Base-by-base conservation (phyloP, 208 protist species). In the Leishmania tarentolae region DNA sequence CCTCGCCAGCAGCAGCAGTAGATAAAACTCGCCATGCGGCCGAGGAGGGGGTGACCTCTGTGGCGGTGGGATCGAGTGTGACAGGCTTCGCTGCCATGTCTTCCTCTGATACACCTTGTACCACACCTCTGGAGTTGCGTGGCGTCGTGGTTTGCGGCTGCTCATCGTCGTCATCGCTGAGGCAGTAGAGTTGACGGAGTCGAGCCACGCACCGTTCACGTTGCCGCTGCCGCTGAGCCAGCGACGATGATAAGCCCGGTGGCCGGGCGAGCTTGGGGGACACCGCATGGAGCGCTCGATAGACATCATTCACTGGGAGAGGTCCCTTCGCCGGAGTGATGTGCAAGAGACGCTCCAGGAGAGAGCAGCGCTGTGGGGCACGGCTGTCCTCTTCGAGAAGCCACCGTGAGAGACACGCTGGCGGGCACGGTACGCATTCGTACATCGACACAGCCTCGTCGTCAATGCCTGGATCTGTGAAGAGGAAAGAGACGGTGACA, bases 391-490 rank as follows among this genome's bases (percentile, higher is more conserved):
- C 72, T 4, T 75, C 76, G 47, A 17, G 65, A 57, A 84, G 44
- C 72, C 76, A 83, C 76, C 76, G 57, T 35, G 46, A 52, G 37
- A 92, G 81, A 53, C 81, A 90, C 42, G 59, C 31, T 7, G 81
- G 77, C 19, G 92, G 88, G 75, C 90, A 95, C 3, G 88, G 90
- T 19, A 95, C 82, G 61, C 93, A 80, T 61, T 90, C 86, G 76
- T 90, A 93, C 19, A 95, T 63, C 11, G 87, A 88, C 82, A 96
- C 81, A 2, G 89, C 84, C 78, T 91, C 88, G 78, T 96, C 92
- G 53, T 96, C 92, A 15, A 93, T 90, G 56, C 91, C 92, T 3
- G 90, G 87, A 65, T 94, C 89, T 31, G 86, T 82, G 50, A 87
- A 89, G 68, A 91, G 81, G 69, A 93, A 94, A 53, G 85, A 76